Conservation (phyloP, 164 flowering plant species). For the Chimonanthus praecox region DNA sequence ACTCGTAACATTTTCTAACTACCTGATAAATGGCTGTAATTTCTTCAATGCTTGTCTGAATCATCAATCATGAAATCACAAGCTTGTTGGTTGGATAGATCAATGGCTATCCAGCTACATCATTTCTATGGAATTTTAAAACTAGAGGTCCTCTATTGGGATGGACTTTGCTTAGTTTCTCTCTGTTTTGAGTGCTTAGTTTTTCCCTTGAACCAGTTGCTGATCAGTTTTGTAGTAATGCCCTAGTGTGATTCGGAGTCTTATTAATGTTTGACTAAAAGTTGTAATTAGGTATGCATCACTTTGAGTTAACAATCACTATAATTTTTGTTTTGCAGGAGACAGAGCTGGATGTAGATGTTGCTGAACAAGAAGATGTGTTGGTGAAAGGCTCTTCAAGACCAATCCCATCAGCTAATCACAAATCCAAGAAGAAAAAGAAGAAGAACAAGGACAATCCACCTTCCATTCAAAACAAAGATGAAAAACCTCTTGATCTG, state of each 20-base stretch:
- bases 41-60: neutral
- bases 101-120: neutral
- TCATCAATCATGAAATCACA: neutral
- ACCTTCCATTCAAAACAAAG: slow-evolving; percentile 15
- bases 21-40: neutral
- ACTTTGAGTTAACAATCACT: neutral
- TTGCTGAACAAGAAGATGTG: slow-evolving; percentile 17
- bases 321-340: slow-evolving; percentile 22
- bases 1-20: neutral
- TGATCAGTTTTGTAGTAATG: no score
- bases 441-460: slow-evolving; percentile 38
- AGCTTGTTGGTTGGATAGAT: neutral
- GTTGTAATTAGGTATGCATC: neutral
- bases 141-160: no score
- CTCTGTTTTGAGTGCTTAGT: no score
- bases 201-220: no score
- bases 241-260: no score
- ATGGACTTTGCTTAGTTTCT: no score
- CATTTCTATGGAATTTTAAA: neutral
- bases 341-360: slow-evolving; percentile 23
- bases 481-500: slow-evolving; percentile 30
- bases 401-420: slow-evolving; percentile 25
- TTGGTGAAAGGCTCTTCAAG: slow-evolving; percentile 13
- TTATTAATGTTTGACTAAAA: neutral
- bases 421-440: slow-evolving; percentile 75